phyloP scores from a whole-genome alignment of 768 basidiomycete species.

The Tulasnella sp. region DNA sequence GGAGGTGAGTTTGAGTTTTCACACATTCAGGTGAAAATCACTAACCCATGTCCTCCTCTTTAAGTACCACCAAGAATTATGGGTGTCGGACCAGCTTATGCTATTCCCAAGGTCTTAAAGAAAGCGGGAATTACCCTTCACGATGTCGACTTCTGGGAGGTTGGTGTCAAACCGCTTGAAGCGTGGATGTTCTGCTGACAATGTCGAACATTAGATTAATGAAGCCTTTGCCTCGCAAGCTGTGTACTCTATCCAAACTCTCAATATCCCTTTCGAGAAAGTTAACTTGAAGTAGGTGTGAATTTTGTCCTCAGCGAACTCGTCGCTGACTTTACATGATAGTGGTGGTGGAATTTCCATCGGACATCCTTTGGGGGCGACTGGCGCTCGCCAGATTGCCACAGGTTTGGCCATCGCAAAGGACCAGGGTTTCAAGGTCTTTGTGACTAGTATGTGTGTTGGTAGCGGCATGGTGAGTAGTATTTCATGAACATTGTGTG shows the following conservation, averaged over 20 bases:
- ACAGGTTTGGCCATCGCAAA: conserved; percentile 68
- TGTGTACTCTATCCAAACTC: conserved; percentile 52
- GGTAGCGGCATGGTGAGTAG: conserved; percentile 55
- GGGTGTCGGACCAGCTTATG: conserved; percentile 85
- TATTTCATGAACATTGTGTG: neutral
- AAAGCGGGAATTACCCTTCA: conserved; percentile 47
- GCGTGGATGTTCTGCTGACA: neutral
- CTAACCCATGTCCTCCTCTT: neutral
- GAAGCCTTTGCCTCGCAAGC: conserved; percentile 72
- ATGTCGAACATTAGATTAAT: conserved; percentile 40
- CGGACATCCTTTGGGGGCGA: conserved; percentile 79
- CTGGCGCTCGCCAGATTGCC: conserved; percentile 74
- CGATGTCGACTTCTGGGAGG: conserved; percentile 78
- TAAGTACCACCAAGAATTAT: conserved; percentile 70
- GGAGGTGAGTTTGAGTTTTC: conserved; percentile 29
- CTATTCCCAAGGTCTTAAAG: conserved; percentile 62
- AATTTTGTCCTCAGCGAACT: neutral
- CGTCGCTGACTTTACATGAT: neutral
- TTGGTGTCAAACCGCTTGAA: neutral
- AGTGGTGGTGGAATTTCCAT: conserved; percentile 77
- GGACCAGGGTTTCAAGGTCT: conserved; percentile 60
- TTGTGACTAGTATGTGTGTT: conserved; percentile 86
- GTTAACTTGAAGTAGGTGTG: conserved; percentile 49
- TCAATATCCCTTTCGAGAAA: conserved; percentile 60
- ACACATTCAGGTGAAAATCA: neutral